These are phyloP conservation scores for Fallopia convolvulus DNA, from an alignment of 148 eudicot genomes.

Conservation along the genomic window DNA sequence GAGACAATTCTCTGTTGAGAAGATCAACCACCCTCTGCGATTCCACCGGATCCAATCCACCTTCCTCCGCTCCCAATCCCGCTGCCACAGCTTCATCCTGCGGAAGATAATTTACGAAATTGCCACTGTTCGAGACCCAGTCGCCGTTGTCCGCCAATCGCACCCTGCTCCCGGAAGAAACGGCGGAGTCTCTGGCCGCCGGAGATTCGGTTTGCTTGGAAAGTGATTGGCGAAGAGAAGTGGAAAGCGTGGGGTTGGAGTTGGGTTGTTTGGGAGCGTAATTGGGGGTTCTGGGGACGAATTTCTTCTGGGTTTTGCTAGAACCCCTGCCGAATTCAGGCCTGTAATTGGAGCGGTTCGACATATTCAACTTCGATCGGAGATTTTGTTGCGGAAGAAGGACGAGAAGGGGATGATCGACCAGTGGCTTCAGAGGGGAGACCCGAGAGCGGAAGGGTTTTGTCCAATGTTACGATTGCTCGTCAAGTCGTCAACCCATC, in stretches of 20 bases:
- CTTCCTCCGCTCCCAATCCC: constrained; percentile 64
- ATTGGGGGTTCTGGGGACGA: constrained; percentile 30
- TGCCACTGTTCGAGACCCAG: constrained; percentile 39
- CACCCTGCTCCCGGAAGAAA: constrained; percentile 19
- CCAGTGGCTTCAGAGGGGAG: not conserved
- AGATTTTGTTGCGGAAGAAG: not conserved
- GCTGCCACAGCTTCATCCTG: constrained; percentile 96
- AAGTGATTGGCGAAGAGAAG: constrained; percentile 32
- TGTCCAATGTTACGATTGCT: not conserved
- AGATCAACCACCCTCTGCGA: constrained; percentile 84
- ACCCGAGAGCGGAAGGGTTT: not conserved
- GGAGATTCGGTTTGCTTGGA: constrained; percentile 14
- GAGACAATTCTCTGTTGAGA: constrained; percentile 56
- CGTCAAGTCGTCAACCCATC: not conserved
- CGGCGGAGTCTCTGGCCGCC: not conserved
- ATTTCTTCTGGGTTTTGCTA: constrained; percentile 32
- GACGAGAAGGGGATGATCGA: not conserved
- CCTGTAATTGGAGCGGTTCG: constrained; percentile 25
- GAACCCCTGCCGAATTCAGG: constrained; percentile 18
- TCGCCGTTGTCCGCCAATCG: constrained; percentile 24
- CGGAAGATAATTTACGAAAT: constrained; percentile 71
- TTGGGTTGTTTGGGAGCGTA: constrained; percentile 8
- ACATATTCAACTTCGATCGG: constrained; percentile 14
- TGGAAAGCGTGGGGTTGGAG: constrained; percentile 34
- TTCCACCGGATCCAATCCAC: constrained; percentile 76